phyloP scores from a whole-genome alignment of 805 yeast genomes.

The Osmozyma mogii region DNA sequence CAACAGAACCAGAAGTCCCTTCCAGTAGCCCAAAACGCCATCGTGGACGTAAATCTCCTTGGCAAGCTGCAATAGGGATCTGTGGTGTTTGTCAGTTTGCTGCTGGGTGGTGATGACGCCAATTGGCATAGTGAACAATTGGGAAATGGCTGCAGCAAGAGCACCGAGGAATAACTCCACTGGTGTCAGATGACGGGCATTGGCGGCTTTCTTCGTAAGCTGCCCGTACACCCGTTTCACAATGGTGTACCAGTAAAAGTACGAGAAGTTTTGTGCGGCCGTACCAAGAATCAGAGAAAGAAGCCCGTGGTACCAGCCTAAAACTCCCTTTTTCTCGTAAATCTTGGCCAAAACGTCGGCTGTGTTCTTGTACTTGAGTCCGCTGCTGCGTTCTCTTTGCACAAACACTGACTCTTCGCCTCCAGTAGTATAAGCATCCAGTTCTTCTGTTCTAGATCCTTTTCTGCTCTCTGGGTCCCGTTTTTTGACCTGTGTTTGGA shows the following conservation, averaged over 20 bases:
- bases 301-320: constrained; percentile 69
- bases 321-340: constrained; percentile 49
- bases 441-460: constrained; percentile 2
- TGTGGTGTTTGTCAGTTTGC: constrained; percentile 43
- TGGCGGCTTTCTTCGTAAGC: constrained; percentile 25
- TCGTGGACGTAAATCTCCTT: constrained; percentile 51
- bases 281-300: constrained; percentile 59
- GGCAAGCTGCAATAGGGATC: constrained; percentile 23
- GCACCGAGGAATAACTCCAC: constrained; percentile 72
- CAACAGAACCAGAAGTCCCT: constrained; percentile 72
- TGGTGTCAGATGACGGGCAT: constrained; percentile 42
- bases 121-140: constrained; percentile 75
- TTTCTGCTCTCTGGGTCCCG: constrained; percentile 3
- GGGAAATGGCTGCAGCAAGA: constrained; percentile 75
- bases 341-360: constrained; percentile 57
- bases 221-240: constrained; percentile 50
- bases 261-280: constrained; percentile 73
- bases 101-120: constrained; percentile 58
- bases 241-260: constrained; percentile 81
- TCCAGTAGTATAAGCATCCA: constrained; percentile 4
- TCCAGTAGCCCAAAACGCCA: constrained; percentile 71
- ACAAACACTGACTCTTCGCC: constrained; percentile 15
- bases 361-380: constrained; percentile 44
- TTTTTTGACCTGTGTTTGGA: constrained; percentile 58
- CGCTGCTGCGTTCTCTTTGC: constrained; percentile 13